phyloP scores from a whole-genome alignment of 495 filamentous ascomycete species.

The Penicillium dipodomyicola region DNA sequence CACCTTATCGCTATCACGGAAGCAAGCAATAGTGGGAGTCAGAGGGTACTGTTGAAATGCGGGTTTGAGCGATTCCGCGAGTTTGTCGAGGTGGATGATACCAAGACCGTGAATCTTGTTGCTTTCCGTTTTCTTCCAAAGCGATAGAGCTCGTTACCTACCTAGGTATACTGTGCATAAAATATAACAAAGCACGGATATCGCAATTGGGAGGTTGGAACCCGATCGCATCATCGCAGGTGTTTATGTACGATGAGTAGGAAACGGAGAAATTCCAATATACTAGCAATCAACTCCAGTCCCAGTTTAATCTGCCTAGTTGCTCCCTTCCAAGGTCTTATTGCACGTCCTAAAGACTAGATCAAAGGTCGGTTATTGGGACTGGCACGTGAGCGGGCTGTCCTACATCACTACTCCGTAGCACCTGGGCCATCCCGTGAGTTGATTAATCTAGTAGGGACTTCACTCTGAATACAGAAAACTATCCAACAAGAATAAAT shows the following conservation, averaged over 20 bases:
- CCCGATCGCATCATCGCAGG: background rate
- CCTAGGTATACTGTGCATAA: background rate
- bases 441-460: background rate
- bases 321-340: background rate
- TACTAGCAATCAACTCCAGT: background rate
- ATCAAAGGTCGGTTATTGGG: background rate
- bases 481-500: background rate
- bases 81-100: conserved; percentile 21
- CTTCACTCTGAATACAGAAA: background rate
- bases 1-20: conserved; percentile 37
- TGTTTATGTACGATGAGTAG: background rate
- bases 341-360: no score
- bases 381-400: conserved; percentile 7
- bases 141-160: background rate
- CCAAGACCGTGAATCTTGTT: conserved; percentile 7
- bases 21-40: conserved; percentile 31
- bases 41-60: conserved; percentile 37
- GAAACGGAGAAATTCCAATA: background rate
- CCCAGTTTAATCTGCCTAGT: background rate
- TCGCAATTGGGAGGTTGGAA: background rate
- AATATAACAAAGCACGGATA: background rate
- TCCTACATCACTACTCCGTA: background rate
- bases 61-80: conserved; percentile 36
- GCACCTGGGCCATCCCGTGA: background rate
- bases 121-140: conserved; percentile 17